Evolutionary conservation across 164 flowering plant species (phyloP), one percentile per base, ranked within the genome.

Genomic region (Vitis rupestris): DNA sequence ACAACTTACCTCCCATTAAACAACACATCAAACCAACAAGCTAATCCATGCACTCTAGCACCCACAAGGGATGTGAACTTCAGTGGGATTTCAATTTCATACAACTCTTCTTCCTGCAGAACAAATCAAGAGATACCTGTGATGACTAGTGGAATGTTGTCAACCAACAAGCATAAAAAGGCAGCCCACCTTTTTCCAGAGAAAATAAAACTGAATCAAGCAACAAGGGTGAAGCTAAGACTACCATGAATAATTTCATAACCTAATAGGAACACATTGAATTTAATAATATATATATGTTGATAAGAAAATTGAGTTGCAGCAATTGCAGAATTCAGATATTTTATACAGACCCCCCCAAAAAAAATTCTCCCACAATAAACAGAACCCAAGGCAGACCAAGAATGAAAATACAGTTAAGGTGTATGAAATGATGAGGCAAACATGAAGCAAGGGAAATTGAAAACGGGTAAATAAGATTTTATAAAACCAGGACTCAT

Each of bases 11-110:
- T 93, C 63, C 99, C 99, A 81, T 93, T 62, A 69, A 96, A 96
- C 72, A 93, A 72, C 17, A 96, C 99, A 73, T 96, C 99, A 76
- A 96, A 96, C 99, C 99, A 93, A 79, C 99, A 96, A 52, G 99
- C 98, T 68, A 96, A 71, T 27, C 98, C 99, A 75, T 96, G 99
- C 59, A 96, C 84, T 80, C 95, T 88, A 66, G 97, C 76, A 66
- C 97, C 95, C 70, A 90, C 90, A 31, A 95, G 65, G n/a, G 98
- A 87, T 47, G 73, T 75, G 68, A 88, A 96, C 61, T 75, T 88
- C 61, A 96, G 70, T 19, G 99, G 99, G 65, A 96, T 82, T 50
- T 92, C 89, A 61, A 96, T 85, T 79, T 96, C 99, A 82, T 89
- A 96, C 19, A 96, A 77, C 1, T 89, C 94, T 72, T 96, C 99